Percentiles rank a stretch among this genome's conserved stretches.
Evolutionary conservation across 2,329 filamentous ascomycete species (phyloP).

Genomic region (Ustulina deusta): DNA sequence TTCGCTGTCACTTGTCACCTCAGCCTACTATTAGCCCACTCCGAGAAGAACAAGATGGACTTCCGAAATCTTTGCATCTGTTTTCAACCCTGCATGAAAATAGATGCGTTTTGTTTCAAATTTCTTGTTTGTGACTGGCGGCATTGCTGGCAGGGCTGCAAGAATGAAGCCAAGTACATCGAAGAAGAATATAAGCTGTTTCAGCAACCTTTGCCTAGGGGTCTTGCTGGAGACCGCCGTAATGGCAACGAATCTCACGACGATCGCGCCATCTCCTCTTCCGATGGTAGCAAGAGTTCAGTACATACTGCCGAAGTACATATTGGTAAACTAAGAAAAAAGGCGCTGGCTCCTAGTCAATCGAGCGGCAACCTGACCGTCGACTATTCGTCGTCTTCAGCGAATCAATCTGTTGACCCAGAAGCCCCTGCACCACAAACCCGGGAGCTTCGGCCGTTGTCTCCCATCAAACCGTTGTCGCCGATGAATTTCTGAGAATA

Average conservation of each 20-base stretch:
- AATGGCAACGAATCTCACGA: constrained; percentile 53
- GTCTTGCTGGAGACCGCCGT: constrained; percentile 52
- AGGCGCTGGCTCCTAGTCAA: constrained; percentile 55
- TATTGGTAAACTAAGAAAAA: constrained; percentile 59
- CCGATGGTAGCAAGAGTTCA: constrained; percentile 71
- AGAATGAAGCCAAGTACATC: constrained; percentile 84
- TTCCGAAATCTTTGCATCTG: constrained; percentile 96
- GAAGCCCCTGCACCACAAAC: constrained; percentile 53
- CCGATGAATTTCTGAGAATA: constrained; percentile 65
- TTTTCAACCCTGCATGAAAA: constrained; percentile 97
- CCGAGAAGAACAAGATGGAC: constrained; percentile 98
- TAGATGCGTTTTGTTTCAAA: constrained; percentile 94
- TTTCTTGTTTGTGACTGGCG: constrained; percentile 96
- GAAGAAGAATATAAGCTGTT: constrained; percentile 74
- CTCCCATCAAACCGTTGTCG: constrained; percentile 74
- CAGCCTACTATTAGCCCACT: constrained; percentile 88
- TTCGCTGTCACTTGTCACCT: constrained; percentile 98
- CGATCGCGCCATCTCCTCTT: constrained; percentile 72
- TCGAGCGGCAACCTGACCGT: constrained; percentile 60
- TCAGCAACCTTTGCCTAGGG: constrained; percentile 66
- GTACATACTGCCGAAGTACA: constrained; percentile 47
- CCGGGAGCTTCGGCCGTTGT: constrained; percentile 67
- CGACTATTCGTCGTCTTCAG: constrained; percentile 58
- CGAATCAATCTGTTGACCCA: constrained; percentile 60
- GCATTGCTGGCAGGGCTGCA: constrained; percentile 96